phyloP scores from a whole-genome alignment of 2,329 filamentous ascomycete species.

The Ascochyta rabiei region DNA sequence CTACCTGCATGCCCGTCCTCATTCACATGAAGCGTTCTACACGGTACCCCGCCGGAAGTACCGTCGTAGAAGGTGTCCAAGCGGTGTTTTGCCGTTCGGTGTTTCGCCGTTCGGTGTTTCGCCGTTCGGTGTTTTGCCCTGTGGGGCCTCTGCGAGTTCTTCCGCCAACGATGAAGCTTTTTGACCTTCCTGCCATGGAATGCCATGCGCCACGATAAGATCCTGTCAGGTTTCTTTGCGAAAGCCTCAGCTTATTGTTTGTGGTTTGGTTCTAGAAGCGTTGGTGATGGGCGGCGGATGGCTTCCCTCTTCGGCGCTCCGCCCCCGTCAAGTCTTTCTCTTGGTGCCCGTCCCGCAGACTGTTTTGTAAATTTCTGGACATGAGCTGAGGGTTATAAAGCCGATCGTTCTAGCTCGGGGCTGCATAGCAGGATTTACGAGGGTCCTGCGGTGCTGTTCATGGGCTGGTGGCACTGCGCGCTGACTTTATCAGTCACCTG shows the following conservation, averaged over 20 bases:
- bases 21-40: neutral
- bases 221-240: neutral
- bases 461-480: constrained; percentile 33
- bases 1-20: neutral
- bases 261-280: constrained; percentile 15
- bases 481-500: constrained; percentile 40
- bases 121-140: too few relatives aligned
- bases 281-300: constrained; percentile 8
- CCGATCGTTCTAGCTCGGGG: neutral
- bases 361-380: neutral
- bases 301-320: constrained; percentile 6
- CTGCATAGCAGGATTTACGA: neutral
- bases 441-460: neutral
- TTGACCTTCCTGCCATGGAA: constrained; percentile 5
- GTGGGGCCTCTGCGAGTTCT: neutral
- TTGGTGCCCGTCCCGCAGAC: neutral
- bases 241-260: neutral
- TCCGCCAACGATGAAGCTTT: constrained; percentile 13
- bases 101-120: neutral
- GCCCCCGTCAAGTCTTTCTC: neutral
- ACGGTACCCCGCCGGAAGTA: constrained; percentile 12
- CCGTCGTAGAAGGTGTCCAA: neutral
- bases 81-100: neutral
- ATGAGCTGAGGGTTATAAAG: neutral
- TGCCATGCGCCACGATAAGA: neutral